phyloP scores from a whole-genome alignment of 176 grass and related monocot genomes.

The Oryza meyeriana region DNA sequence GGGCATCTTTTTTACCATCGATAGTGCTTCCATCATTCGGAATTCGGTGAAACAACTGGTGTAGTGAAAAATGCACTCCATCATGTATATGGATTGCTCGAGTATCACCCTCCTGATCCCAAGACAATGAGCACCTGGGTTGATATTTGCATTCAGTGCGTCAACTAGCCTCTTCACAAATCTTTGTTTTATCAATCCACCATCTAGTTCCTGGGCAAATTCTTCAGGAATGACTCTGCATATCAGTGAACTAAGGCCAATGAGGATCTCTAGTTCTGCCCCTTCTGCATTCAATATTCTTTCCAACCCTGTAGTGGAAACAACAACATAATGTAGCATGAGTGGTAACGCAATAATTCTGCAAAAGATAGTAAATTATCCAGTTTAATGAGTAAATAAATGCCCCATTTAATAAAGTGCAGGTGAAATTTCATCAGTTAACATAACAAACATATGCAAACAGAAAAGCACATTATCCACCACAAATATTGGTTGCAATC shows the following conservation, averaged over 20 bases:
- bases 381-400: too few species aligned
- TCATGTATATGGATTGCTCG: not conserved
- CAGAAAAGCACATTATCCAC: not conserved
- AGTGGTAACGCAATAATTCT: too few species aligned
- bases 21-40: too few species aligned
- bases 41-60: too few species aligned
- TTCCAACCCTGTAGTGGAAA: not conserved
- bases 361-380: too few species aligned
- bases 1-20: too few species aligned
- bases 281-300: too few species aligned
- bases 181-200: not conserved
- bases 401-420: too few species aligned
- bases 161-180: not conserved
- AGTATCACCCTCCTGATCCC: not conserved
- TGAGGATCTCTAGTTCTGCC: too few species aligned
- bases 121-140: not conserved
- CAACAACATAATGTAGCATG: not conserved
- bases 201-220: not conserved
- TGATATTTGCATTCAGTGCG: not conserved
- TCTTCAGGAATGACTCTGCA: not conserved
- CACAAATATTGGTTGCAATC: not conserved
- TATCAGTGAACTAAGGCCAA: conserved; percentile 9
- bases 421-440: too few species aligned
- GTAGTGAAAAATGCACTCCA: too few species aligned
- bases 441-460: too few species aligned